Evolutionary conservation across 768 basidiomycete genomes (phyloP).

Genomic region (Lactifluus piperatus): DNA sequence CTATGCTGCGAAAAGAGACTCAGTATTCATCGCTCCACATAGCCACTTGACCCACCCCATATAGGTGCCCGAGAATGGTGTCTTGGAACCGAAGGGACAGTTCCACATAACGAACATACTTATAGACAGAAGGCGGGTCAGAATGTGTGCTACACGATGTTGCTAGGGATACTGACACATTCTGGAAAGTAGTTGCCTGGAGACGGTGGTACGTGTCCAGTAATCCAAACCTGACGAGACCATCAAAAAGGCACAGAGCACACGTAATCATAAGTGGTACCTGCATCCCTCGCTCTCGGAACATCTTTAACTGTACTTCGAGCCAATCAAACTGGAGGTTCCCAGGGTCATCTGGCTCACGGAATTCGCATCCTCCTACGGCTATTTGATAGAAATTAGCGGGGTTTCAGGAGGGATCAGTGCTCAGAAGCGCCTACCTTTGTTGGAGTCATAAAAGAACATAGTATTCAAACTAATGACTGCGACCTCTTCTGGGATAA

Average conservation of each 20-base stretch:
- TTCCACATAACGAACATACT: slow-evolving; percentile 63
- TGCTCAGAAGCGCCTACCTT: slow-evolving; percentile 38
- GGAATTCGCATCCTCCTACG: slow-evolving; percentile 63
- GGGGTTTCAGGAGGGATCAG: neutral
- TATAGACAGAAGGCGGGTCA: slow-evolving; percentile 8
- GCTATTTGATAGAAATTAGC: slow-evolving; percentile 33
- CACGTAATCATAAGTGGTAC: slow-evolving; percentile 28
- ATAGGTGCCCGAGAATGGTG: slow-evolving; percentile 80
- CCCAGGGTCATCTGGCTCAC: slow-evolving; percentile 68
- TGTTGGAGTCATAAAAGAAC: slow-evolving; percentile 87
- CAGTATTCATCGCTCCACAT: slow-evolving; percentile 25
- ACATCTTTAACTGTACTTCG: slow-evolving; percentile 68
- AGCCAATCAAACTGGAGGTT: slow-evolving; percentile 87
- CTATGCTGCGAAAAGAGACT: slow-evolving; percentile 44
- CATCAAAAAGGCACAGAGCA: slow-evolving; percentile 3
- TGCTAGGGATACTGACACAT: slow-evolving; percentile 48
- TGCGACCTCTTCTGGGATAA: slow-evolving; percentile 65
- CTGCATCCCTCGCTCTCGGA: slow-evolving; percentile 65
- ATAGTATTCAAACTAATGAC: slow-evolving; percentile 84
- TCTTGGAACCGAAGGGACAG: slow-evolving; percentile 79
- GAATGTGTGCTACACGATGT: slow-evolving; percentile 11
- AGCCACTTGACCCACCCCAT: slow-evolving; percentile 47
- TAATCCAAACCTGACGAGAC: slow-evolving; percentile 37
- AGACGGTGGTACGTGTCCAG: slow-evolving; percentile 84
- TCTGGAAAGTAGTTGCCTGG: slow-evolving; percentile 74